Evolutionary conservation across 2,329 filamentous ascomycete genomes (phyloP).

Genomic region (Fusarium temperatum): DNA sequence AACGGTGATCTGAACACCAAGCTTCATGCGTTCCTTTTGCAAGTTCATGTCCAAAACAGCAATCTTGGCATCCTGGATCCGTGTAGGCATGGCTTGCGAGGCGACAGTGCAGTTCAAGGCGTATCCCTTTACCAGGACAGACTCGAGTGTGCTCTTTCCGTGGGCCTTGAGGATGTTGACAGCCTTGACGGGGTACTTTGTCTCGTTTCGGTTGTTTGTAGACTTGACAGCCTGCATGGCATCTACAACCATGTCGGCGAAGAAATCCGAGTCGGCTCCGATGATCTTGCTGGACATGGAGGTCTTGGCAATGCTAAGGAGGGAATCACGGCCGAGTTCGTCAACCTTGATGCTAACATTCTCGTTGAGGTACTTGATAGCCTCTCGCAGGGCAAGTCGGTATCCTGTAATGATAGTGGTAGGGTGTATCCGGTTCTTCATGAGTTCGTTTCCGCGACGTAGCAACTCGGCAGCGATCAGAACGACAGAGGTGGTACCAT

Average conservation of each 20-base stretch:
- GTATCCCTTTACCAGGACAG: conserved; percentile 92
- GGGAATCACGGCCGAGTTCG: conserved; percentile 85
- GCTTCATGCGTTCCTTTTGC: conserved; percentile 99
- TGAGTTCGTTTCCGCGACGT: conserved; percentile 92
- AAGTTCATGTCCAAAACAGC: conserved; percentile 97
- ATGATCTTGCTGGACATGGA: conserved; percentile 99
- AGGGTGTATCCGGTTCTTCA: conserved; percentile 99
- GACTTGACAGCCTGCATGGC: conserved; percentile 93
- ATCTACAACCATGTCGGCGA: conserved; percentile 96
- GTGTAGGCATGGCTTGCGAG: conserved; percentile 96
- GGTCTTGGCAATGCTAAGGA: conserved; percentile 95
- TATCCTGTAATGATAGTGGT: conserved; percentile 99
- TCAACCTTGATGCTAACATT: conserved; percentile 98
- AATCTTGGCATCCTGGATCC: conserved; percentile 93
- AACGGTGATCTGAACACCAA: conserved; percentile 97
- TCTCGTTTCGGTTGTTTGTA: conserved; percentile 87
- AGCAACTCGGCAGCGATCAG: conserved; percentile 96
- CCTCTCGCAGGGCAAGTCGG: conserved; percentile 92
- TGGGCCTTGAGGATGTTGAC: conserved; percentile 99
- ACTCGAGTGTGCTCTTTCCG: conserved; percentile 90
- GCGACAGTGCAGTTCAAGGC: conserved; percentile 98
- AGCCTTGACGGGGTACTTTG: conserved; percentile 98
- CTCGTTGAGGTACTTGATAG: conserved; percentile 98
- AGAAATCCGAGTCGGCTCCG: conserved; percentile 94
- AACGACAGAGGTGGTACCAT: conserved; percentile 97